Evolutionary conservation across 176 grass and related monocot species (phyloP).

Genomic region (Juncus inflexus): DNA sequence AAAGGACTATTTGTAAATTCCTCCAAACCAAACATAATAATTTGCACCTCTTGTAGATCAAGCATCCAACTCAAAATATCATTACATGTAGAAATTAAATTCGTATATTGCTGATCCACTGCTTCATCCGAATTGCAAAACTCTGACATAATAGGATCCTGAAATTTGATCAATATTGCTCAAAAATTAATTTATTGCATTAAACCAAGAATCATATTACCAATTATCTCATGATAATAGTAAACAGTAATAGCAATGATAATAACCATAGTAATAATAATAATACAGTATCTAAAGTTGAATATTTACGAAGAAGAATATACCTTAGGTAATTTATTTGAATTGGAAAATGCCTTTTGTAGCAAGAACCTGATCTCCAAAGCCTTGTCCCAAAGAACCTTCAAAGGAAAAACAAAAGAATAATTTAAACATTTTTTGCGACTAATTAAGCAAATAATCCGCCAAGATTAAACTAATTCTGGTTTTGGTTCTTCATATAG

Average conservation of each 20-base stretch:
- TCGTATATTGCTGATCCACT: constrained; percentile 56
- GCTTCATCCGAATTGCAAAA: constrained; percentile 52
- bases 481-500: neutral
- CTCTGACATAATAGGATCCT: constrained; percentile 61
- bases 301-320: neutral
- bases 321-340: constrained; percentile 90
- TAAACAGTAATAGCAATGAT: neutral
- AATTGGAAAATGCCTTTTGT: constrained; percentile 75
- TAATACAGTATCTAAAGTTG: neutral
- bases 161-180: constrained; percentile 20
- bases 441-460: neutral
- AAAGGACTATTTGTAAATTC: constrained; percentile 6
- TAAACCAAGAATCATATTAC: neutral
- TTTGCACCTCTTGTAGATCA: constrained; percentile 72
- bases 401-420: constrained; percentile 17
- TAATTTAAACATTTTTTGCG: neutral
- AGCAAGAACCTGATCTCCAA: constrained; percentile 82
- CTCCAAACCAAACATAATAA: neutral
- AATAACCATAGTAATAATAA: neutral
- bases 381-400: constrained; percentile 83
- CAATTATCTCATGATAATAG: neutral
- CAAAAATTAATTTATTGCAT: neutral
- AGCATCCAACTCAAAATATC: constrained; percentile 57
- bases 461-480: neutral
- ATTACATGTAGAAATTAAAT: constrained; percentile 56